phyloP scores from a whole-genome alignment of 768 basidiomycete species.

The Tulasnella sp. region DNA sequence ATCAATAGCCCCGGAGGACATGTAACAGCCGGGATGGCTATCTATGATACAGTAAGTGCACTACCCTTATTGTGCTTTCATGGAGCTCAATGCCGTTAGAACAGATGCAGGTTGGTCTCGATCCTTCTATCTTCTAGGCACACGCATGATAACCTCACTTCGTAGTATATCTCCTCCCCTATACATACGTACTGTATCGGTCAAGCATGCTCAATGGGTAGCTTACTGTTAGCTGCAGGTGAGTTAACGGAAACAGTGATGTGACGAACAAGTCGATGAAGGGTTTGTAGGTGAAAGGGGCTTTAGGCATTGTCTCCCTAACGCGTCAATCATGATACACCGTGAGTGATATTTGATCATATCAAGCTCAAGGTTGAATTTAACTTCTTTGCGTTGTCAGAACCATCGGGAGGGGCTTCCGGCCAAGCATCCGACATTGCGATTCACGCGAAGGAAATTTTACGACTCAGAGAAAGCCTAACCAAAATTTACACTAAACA shows the following conservation, averaged over 20 bases:
- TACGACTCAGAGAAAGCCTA: slow-evolving; percentile 69
- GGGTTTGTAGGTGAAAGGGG: slow-evolving; percentile 53
- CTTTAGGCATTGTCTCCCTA: slow-evolving; percentile 81
- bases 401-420: slow-evolving; percentile 91
- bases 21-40: slow-evolving; percentile 90
- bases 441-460: slow-evolving; percentile 93
- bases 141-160: slow-evolving; percentile 7
- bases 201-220: slow-evolving; percentile 93
- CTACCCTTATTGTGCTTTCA: background rate
- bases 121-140: background rate
- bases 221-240: slow-evolving; percentile 78
- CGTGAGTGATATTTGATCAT: slow-evolving; percentile 38
- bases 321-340: slow-evolving; percentile 97
- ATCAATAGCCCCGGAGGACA: slow-evolving; percentile 96
- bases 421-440: slow-evolving; percentile 95
- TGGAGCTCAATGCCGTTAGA: background rate
- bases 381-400: slow-evolving; percentile 30
- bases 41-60: slow-evolving; percentile 81
- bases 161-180: slow-evolving; percentile 79
- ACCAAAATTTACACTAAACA: slow-evolving; percentile 85
- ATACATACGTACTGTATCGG: slow-evolving; percentile 96
- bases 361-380: slow-evolving; percentile 17
- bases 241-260: no score
- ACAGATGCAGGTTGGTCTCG: slow-evolving; percentile 61
- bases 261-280: no score